phyloP scores from a whole-genome alignment of 352 stramenopile species.

The Phytophthora syringae region DNA sequence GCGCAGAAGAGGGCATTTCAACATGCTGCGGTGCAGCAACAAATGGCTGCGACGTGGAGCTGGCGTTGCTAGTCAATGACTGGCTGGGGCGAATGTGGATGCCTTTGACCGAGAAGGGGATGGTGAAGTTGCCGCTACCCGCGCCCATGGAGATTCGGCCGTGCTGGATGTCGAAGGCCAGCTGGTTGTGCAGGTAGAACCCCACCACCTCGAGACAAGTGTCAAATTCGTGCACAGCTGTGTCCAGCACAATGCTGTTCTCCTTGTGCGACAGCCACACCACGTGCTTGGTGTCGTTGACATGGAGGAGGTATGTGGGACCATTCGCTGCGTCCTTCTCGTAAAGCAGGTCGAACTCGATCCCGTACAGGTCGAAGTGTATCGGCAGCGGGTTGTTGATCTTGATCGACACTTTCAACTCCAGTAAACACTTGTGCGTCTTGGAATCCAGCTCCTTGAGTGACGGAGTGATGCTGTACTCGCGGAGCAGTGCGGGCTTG shows the following conservation, averaged over 20 bases:
- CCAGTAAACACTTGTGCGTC: slow-evolving; percentile 70
- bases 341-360: slow-evolving; percentile 79
- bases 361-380: slow-evolving; percentile 69
- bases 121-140: slow-evolving; percentile 70
- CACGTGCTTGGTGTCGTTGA: slow-evolving; percentile 60
- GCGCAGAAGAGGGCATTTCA: slow-evolving; percentile 23
- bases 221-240: slow-evolving; percentile 64
- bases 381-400: slow-evolving; percentile 87
- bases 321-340: slow-evolving; percentile 30
- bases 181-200: slow-evolving; percentile 67
- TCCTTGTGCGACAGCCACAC: slow-evolving; percentile 67
- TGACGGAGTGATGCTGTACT: slow-evolving; percentile 61
- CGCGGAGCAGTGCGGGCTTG: slow-evolving; percentile 68
- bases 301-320: slow-evolving; percentile 49
- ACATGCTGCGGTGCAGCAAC: slow-evolving; percentile 1
- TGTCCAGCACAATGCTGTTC: slow-evolving; percentile 66
- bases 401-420: slow-evolving; percentile 71
- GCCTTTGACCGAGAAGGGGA: slow-evolving; percentile 71
- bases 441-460: slow-evolving; percentile 83
- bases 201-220: slow-evolving; percentile 68
- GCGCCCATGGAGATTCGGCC: slow-evolving; percentile 63
- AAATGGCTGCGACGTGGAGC: no score
- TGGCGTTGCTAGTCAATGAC: slow-evolving; percentile 4
- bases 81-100: slow-evolving; percentile 68
- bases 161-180: slow-evolving; percentile 73